Evolutionary conservation across 495 filamentous ascomycete genomes (phyloP), one percentile per base, ranked within the genome.

Genomic region (Pseudomonodictys pantanalensis): DNA sequence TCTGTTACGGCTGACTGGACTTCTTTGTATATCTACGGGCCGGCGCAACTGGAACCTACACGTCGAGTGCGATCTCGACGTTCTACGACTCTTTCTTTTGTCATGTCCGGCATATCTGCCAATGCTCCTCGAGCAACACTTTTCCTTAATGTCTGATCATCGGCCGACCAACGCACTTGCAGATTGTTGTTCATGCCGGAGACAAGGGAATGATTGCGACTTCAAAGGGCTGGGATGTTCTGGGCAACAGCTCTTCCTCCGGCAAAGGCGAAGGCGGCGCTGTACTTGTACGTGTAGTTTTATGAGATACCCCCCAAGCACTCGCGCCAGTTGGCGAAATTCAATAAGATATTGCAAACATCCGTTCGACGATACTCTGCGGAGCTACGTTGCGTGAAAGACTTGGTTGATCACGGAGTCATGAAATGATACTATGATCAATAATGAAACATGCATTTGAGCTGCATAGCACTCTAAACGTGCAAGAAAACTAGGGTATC

Each of bases 31-130:
- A 52, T 48, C 43, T 44, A 54, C 28, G n/a, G n/a, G 43, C 9
- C 28, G 56, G 59, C 52, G 59, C 33, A 62, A 50, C 24, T 22
- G 52, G 59, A n/a, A 39, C 41, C 25, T 49, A 47, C 32, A 62
- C 59, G 59, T 56, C 45, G 51, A 62, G 59, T 62, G 53, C 42
- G 53, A 63, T 63, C 60, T 63, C 52, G 39, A 63, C 60, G 60
- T 63, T 53, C 52, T 52, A 63, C 54, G 60, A 63, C 25, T 32
- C 11, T 63, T 58, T 58, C 60, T 24, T 63, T 57, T 63, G 60
- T 63, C 26, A 41, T 43, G 10, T 48, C 46, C 17, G 18, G 28
- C 17, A 5, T 17, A 52, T 41, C 42, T 7, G 32, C 18, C 12
- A 24, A 24, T 25, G 11, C 26, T 38, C 20, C 23, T 24, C 18